Base-by-base conservation (phyloP, 2,329 filamentous ascomycete genomes). In the Calycina herbarum region DNA sequence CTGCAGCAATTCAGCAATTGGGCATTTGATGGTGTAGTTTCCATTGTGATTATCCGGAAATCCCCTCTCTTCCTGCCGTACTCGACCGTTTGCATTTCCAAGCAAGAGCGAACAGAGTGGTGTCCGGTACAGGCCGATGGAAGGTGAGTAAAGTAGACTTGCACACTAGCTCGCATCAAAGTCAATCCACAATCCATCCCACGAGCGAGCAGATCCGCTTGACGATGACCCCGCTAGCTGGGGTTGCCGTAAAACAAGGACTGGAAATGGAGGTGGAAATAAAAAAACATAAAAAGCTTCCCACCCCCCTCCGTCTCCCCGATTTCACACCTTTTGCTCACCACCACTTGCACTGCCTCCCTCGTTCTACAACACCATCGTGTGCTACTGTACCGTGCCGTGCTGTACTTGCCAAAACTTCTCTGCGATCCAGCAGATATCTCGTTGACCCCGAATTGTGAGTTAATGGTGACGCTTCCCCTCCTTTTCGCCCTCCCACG, bases 71-170 rank as follows among this genome's bases (percentile, higher is more conserved):
- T 40, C 38, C 38, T 40, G 38, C 38, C 13, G 38, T 40, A 40
- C 38, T 40, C 3, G 38, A 40, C 13, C 38, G 38, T 40, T 40
- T 40, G 38, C 38, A 40, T 40, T 40, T 40, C 38, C 38, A 27
- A 54, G 57, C 57, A 40, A 20, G 29, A 20, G 10, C n/a, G 57
- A 35, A 54, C 48, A 54, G 48, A 54, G 8, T 54, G 48, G n/a
- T 33, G 57, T 59, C 62, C 62, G 62, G 57, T 64, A 64, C 57
- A 64, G 62, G 62, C 62, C 62, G 62, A 60, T 40, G 29, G 38
- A 24, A 8, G n/a, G 61, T 11, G 24, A n/a, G 56, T n/a, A 31
- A 3, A 24, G 45, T 24, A 51, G n/a, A 58, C 33, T 59, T 59
- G 57, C 31, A 59, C 33, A 35, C 57, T 59, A 38, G 57, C n/a